phyloP scores from a whole-genome alignment of 202 grass and related monocot genomes.

The Panicum virgatum region DNA sequence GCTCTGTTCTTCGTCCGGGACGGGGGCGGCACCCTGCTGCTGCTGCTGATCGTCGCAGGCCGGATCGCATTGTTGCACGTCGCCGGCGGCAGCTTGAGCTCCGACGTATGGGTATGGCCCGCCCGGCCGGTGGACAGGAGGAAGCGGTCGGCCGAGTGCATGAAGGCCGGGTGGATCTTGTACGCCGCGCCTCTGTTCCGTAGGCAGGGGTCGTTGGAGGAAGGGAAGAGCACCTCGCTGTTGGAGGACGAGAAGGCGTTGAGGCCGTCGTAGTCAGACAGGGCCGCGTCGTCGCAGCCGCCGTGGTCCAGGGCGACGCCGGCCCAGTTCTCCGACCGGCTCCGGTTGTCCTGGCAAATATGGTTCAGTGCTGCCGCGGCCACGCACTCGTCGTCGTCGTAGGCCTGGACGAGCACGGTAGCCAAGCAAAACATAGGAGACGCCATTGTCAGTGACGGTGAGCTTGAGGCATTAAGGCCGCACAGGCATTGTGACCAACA shows the following conservation, averaged over 20 bases:
- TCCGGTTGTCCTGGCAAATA: slow-evolving; percentile 68
- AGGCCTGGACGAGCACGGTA: slow-evolving; percentile 45
- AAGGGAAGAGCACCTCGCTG: slow-evolving; percentile 68
- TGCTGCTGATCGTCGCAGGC: slow-evolving; percentile 62
- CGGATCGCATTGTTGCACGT: slow-evolving; percentile 70
- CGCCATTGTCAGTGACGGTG: background rate
- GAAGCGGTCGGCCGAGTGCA: slow-evolving; percentile 56
- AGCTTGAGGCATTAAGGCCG: background rate
- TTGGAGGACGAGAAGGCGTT: slow-evolving; percentile 58
- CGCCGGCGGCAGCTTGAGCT: slow-evolving; percentile 53
- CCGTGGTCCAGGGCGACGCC: slow-evolving; percentile 44
- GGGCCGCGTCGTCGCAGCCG: slow-evolving; percentile 47
- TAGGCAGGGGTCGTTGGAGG: slow-evolving; percentile 51
- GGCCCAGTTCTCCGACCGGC: slow-evolving; percentile 83
- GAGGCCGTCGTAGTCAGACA: slow-evolving; percentile 43
- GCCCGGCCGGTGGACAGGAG: slow-evolving; percentile 43
- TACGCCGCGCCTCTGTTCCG: slow-evolving; percentile 40
- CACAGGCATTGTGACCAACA: background rate
- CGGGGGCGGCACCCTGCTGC: slow-evolving; percentile 36
- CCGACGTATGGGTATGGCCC: slow-evolving; percentile 43
- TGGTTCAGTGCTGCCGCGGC: slow-evolving; percentile 37
- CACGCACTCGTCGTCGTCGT: slow-evolving; percentile 56
- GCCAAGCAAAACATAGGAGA: background rate
- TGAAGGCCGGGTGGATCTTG: slow-evolving; percentile 53
- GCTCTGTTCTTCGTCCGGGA: slow-evolving; percentile 49